Base-by-base conservation (phyloP, 305 asterid species). In the Fraxinus velutina region DNA sequence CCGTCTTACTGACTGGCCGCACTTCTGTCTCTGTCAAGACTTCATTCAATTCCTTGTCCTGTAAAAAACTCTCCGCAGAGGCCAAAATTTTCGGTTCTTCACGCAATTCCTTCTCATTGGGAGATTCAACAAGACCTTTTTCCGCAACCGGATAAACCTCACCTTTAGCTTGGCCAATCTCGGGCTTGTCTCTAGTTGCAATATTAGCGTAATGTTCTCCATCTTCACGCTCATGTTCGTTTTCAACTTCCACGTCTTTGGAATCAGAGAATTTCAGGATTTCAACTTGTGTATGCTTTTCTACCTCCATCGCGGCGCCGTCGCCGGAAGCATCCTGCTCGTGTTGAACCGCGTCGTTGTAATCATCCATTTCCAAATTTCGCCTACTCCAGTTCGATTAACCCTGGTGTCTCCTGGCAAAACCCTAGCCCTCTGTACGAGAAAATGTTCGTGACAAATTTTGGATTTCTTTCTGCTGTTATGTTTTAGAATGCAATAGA, bases 1-100 rank as follows among this genome's bases (percentile, higher is more conserved):
- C 24, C 27, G 10, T 83, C 84, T 71, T 87, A 66, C 27, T 62
- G 55, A 83, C 76, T 77, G 73, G 82, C 77, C 57, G 87, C 60
- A 82, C 76, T 84, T 85, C 86, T 75, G 83, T 81, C 79, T 72
- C 90, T 21, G 80, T 73, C 80, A 85, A 50, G 78, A 55, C 87
- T 60, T 79, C 84, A 75, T 79, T 85, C 82, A 83, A 39, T 57
- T 82, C 90, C 79, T 84, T 86, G 64, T 87, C 87, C 81, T 78
- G 79, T 75, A 83, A 81, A 36, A 81, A 90, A 85, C 85, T 76
- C 78, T 78, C 89, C 36, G 73, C 84, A 55, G 85, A 52, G 42
- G 87, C 77, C 76, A 39, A 85, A 75, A 22, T 79, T 13, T 84
- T 75, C 60, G 55, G 71, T 72, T 83, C 81, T 68, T 79, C 80